Conservation (phyloP, 2,329 filamentous ascomycete species). For the Cladophialophora chaetospira region DNA sequence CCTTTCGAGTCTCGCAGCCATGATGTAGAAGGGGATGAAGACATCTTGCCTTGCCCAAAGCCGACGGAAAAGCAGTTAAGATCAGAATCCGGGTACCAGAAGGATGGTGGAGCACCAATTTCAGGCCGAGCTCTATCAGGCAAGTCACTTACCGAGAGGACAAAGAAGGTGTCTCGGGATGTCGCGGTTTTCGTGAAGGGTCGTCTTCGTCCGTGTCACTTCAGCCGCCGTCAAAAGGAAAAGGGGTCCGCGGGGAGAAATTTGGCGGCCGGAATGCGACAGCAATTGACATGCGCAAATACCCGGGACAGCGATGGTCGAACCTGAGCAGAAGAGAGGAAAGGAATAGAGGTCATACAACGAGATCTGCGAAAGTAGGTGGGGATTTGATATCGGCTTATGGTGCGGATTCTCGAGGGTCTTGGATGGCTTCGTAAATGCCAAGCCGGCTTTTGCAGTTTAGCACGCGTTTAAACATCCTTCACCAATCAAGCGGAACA, state of each 20-base stretch:
- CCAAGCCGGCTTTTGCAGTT: background rate
- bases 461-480: background rate
- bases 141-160: constrained; percentile 26
- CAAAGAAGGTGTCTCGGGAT: constrained; percentile 32
- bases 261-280: background rate
- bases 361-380: background rate
- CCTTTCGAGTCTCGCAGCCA: constrained; percentile 7
- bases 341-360: constrained; percentile 3
- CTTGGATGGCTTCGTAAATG: background rate
- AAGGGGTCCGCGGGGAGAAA: constrained; percentile 8
- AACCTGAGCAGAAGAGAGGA: background rate
- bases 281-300: no score
- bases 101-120: constrained; percentile 1
- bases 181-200: constrained; percentile 17
- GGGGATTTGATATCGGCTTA: constrained; percentile 2
- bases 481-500: background rate
- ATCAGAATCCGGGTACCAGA: constrained; percentile 19
- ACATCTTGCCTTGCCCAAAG: constrained; percentile 9
- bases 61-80: constrained; percentile 14
- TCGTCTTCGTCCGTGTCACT: constrained; percentile 24
- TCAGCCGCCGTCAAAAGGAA: constrained; percentile 20
- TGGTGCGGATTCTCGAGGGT: constrained; percentile 15
- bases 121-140: constrained; percentile 14
- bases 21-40: constrained; percentile 1
- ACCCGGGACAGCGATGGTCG: no score